These are phyloP conservation scores for Dictyostelium intermedium DNA, from an alignment of 78 protist species.

Conservation along the genomic window DNA sequence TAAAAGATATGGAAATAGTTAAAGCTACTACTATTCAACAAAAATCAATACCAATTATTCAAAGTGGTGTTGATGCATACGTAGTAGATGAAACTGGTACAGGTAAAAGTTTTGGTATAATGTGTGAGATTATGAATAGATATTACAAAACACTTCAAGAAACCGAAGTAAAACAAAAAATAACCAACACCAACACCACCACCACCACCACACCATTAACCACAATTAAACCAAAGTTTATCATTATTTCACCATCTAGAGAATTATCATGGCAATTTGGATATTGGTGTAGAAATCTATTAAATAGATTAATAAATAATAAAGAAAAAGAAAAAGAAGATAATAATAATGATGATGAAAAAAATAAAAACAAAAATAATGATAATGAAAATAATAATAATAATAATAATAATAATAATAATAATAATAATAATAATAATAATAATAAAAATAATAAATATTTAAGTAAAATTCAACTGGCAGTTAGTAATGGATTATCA, in stretches of 20 bases:
- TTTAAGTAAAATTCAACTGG: background rate
- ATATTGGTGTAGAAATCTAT: slow-evolving; percentile 29
- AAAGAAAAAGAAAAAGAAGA: too few relatives aligned
- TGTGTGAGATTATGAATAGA: slow-evolving; percentile 38
- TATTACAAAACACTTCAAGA: background rate
- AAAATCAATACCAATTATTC: background rate
- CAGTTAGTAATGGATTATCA: background rate
- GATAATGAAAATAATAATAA: background rate
- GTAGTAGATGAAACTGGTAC: slow-evolving; percentile 65
- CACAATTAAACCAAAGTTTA: background rate
- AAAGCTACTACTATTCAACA: slow-evolving; percentile 40
- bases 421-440: background rate
- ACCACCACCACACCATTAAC: background rate
- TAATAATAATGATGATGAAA: too few relatives aligned
- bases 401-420: background rate
- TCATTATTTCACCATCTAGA: slow-evolving; percentile 51
- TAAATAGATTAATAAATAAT: background rate
- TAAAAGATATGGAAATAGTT: background rate
- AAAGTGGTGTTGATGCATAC: slow-evolving; percentile 18
- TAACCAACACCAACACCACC: background rate
- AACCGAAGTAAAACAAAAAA: background rate
- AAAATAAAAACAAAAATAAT: background rate
- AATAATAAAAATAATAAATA: background rate
- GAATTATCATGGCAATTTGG: slow-evolving; percentile 69
- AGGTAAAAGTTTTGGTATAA: slow-evolving; percentile 45